Evolutionary conservation across 2,329 filamentous ascomycete species (phyloP).

Genomic region (Alternaria rosae): DNA sequence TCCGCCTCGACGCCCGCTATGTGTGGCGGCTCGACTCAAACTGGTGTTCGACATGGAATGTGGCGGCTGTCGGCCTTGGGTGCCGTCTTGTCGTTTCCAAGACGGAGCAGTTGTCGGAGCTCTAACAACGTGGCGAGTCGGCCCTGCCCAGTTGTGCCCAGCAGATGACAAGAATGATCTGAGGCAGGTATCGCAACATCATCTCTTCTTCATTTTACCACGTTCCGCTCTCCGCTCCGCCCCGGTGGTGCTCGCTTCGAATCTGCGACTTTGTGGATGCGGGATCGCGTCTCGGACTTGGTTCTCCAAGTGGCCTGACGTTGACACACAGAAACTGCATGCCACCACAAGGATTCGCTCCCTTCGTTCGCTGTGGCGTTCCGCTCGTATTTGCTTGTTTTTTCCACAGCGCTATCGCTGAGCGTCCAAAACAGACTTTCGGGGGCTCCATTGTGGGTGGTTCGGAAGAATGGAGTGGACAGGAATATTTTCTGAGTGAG

Average conservation of each 20-base stretch:
- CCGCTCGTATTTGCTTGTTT: slow-evolving; percentile 37
- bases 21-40: background rate
- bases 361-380: slow-evolving; percentile 22
- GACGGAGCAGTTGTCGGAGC: background rate
- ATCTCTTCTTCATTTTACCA: background rate
- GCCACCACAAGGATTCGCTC: slow-evolving; percentile 6
- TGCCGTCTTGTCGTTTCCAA: slow-evolving; percentile 1
- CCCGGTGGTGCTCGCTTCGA: background rate
- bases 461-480: background rate
- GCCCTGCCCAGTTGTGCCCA: slow-evolving; percentile 1
- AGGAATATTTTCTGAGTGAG: background rate
- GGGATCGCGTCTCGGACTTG: slow-evolving; percentile 5
- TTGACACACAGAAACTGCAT: slow-evolving; percentile 26
- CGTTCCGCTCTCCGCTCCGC: slow-evolving; percentile 11
- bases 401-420: slow-evolving; percentile 12
- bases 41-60: slow-evolving; percentile 1
- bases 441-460: background rate
- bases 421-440: background rate
- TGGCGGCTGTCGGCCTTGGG: background rate
- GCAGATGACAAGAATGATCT: background rate
- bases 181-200: background rate
- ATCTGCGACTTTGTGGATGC: slow-evolving; percentile 3
- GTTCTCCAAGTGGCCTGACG: slow-evolving; percentile 21
- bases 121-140: slow-evolving; percentile 2
- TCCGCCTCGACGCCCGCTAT: slow-evolving; percentile 5